These are phyloP conservation scores for Trametes polyzona DNA, from an alignment of 1,284 basidiomycete species.

Conservation along the genomic window DNA sequence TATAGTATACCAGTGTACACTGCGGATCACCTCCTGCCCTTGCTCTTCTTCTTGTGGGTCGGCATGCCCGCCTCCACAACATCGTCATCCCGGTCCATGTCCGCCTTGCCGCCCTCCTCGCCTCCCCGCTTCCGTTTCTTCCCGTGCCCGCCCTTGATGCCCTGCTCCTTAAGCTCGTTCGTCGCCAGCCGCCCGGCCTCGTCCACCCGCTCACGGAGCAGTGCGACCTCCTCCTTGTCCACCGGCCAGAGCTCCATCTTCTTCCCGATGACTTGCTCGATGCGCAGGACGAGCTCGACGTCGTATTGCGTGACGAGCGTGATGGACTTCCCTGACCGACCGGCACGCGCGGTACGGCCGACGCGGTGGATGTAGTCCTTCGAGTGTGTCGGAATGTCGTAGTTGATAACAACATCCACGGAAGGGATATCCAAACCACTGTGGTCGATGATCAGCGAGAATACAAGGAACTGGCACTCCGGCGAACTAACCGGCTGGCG, in stretches of 20 bases:
- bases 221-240: conserved; percentile 88
- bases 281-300: conserved; percentile 94
- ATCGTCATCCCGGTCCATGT: conserved; percentile 87
- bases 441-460: conserved; percentile 9
- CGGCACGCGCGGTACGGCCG: conserved; percentile 96
- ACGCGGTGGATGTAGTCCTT: conserved; percentile 99
- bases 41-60: conserved; percentile 41
- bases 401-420: conserved; percentile 98
- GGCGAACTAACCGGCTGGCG: conserved; percentile 75
- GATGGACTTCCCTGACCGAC: conserved; percentile 93
- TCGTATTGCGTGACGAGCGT: conserved; percentile 99
- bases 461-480: neutral
- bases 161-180: conserved; percentile 76
- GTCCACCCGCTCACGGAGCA: conserved; percentile 88
- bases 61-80: conserved; percentile 83
- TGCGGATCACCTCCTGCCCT: conserved; percentile 30
- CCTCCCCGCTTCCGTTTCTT: conserved; percentile 54
- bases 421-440: conserved; percentile 96
- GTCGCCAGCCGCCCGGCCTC: conserved; percentile 88
- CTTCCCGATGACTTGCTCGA: conserved; percentile 91
- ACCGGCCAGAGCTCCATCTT: conserved; percentile 92
- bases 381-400: conserved; percentile 96
- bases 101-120: conserved; percentile 59
- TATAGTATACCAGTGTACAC: neutral
- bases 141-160: conserved; percentile 52